These are phyloP conservation scores for Globisporangium lucens DNA, from an alignment of 352 stramenopile species.

Conservation along the genomic window DNA sequence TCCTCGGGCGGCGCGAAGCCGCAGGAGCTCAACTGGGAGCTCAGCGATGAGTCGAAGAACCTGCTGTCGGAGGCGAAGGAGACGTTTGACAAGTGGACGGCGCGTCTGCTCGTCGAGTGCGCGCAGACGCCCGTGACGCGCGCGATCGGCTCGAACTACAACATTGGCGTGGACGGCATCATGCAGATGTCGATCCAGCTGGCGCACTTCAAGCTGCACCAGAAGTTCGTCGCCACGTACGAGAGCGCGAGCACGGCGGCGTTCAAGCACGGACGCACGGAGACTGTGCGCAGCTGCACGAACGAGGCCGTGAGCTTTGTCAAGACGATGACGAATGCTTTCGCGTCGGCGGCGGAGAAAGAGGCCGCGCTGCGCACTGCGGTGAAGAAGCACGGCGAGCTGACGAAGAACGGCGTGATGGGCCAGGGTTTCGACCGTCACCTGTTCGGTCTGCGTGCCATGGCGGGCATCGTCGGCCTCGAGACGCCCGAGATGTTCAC, in stretches of 20 bases:
- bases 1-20: constrained; percentile 22
- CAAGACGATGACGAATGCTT: constrained; percentile 58
- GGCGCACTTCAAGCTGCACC: constrained; percentile 81
- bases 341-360: constrained; percentile 55
- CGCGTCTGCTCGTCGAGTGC: constrained; percentile 60
- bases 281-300: constrained; percentile 88
- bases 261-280: constrained; percentile 90
- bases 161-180: constrained; percentile 85
- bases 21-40: constrained; percentile 58
- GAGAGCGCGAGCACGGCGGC: constrained; percentile 86
- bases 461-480: constrained; percentile 58
- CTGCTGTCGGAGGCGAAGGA: constrained; percentile 67
- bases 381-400: constrained; percentile 85
- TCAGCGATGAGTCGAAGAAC: constrained; percentile 51
- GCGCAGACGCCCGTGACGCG: constrained; percentile 74
- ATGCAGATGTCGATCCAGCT: constrained; percentile 92
- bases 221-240: constrained; percentile 85
- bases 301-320: constrained; percentile 82
- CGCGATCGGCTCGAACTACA: constrained; percentile 56
- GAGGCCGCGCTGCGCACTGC: constrained; percentile 56
- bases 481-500: constrained; percentile 76
- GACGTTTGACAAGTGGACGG: constrained; percentile 66
- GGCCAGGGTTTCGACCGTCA: constrained; percentile 89
- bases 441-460: constrained; percentile 75
- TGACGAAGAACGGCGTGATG: constrained; percentile 90